phyloP scores from a whole-genome alignment of 2,329 filamentous ascomycete species.

The Diplodia sapinea region DNA sequence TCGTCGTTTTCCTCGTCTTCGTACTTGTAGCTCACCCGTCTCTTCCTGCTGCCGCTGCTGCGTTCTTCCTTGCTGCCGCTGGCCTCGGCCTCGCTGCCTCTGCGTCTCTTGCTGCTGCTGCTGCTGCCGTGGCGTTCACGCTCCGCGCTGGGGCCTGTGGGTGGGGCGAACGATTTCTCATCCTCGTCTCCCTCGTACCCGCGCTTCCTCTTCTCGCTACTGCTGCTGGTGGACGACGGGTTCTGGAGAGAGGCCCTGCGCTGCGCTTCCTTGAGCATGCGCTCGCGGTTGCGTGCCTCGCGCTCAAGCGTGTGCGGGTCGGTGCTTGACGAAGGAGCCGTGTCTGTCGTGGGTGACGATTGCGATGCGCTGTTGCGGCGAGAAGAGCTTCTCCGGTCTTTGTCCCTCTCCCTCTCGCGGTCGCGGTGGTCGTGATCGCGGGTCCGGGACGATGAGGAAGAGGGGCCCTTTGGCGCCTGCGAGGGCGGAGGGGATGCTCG shows the following conservation, averaged over 20 bases:
- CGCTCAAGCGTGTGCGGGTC: conserved; percentile 74
- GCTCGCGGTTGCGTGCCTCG: conserved; percentile 68
- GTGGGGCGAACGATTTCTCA: conserved; percentile 39
- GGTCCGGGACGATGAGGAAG: conserved; percentile 8
- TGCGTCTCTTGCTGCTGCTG: conserved; percentile 28
- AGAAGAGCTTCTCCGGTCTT: conserved; percentile 8
- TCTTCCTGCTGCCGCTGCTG: conserved; percentile 59
- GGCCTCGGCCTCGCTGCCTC: conserved; percentile 41
- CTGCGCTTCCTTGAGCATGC: conserved; percentile 72
- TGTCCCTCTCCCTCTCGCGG: conserved; percentile 7
- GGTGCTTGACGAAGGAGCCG: conserved; percentile 32
- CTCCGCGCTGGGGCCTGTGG: conserved; percentile 57
- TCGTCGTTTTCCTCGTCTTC: conserved; percentile 53
- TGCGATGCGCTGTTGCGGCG: conserved; percentile 10
- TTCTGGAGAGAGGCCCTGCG: conserved; percentile 48
- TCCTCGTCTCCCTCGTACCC: conserved; percentile 51
- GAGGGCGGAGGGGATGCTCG: conserved; percentile 32
- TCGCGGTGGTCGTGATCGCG: conserved; percentile 24
- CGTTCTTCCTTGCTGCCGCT: conserved; percentile 55
- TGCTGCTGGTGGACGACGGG: conserved; percentile 38
- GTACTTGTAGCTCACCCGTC: conserved; percentile 40
- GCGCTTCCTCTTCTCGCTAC: conserved; percentile 51
- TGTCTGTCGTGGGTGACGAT: conserved; percentile 4
- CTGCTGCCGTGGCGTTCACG: conserved; percentile 44
- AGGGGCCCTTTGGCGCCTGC: conserved; percentile 46